Evolutionary conservation across 257 asterid species (phyloP), one percentile per base, ranked within the genome.

Genomic region (Capsicum rhomboideum): DNA sequence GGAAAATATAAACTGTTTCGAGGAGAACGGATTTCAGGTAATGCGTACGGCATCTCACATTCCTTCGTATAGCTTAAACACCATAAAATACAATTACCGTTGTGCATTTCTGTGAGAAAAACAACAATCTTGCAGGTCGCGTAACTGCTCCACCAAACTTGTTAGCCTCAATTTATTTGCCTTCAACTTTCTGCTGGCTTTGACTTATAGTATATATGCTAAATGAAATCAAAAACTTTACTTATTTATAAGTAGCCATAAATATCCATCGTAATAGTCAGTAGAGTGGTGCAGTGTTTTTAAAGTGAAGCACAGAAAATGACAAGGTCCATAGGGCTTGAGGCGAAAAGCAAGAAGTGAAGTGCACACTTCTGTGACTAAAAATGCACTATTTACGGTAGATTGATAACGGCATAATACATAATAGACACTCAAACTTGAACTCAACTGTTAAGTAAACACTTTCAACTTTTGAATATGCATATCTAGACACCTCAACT

Each of bases 1-100:
- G 79, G 98, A 95, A 29, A 93, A 93, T 87, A 88, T 92, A 59
- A 90, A 90, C 1, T 86, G 68, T 83, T 95, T 94, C 26, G 99
- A 95, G 85, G 98, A 95, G 85, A 93, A 91, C 84, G 97, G 93
- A 80, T 95, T 95, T 86, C 97, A 95, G 98, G 99, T 95, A 86
- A 40, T n/a, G 11, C 49, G 26, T 14, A 4, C 50, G 26, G 10
- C 17, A 10, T 67, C 31, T 68, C 40, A 72, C 37, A 23, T 75
- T 74, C 4, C 26, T 68, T 55, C 14, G 17, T 46, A 26, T 58
- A 21, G 17, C 61, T 75, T 75, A 75, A 49, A 75, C 16, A 28
- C 81, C 37, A 20, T 49, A 26, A 75, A 26, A 14, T 75, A 26
- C 81, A 7, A 8, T 75, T 49, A 14, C 2, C 26, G 14, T 21